Base-by-base conservation (phyloP, 1,284 basidiomycete species). In the Ganoderma meredithae region DNA sequence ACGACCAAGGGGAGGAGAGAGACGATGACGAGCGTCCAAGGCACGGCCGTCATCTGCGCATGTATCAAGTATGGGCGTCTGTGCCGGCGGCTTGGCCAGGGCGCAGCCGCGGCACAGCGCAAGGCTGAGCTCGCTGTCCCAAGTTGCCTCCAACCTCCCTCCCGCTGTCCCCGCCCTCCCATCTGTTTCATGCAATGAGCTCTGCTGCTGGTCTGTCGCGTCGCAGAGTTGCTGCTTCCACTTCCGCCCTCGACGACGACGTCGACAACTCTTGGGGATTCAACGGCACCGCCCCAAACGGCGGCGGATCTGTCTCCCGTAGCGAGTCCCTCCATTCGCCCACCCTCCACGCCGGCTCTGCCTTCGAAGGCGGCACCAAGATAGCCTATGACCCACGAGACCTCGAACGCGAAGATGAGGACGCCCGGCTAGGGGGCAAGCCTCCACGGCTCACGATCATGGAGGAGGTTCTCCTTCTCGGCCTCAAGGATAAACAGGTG, bases 331-430 rank as follows among this genome's bases (percentile, higher is more conserved):
- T 72, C 25, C 70, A 68, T 15, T 67, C 72, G 10, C 72, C 75
- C 10, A 49, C 72, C 36, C 77, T 80, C n/a, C 85, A 87, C 76
- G 91, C 90, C 0, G 92, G 93, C 53, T 93, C 91, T 13, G 93
- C 94, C 1, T 91, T 96, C 71, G 91, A 92, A 72, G 92, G 94
- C 56, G 89, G 95, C 43, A 88, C 85, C 75, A 95, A 92, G 82
- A 89, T 99, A 75, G 97, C 97, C 1, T 99, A 88, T 78, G 97
- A 99, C 83, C 97, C 97, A 0, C 84, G 96, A 66, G 98, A 99
- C 82, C 82, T 98, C 73, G 89, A 92, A 74, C 85, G 91, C 75
- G 90, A 90, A 60, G 88, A 87, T 60, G 95, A 98, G 79, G 88
- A 90, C 67, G 84, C 83, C 44, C 84, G 82, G 65, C 76, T 86